A percentile compares a stretch with the other conserved stretches of the same genome.
These are phyloP conservation scores for Aspergillus incahuasiensis DNA, from an alignment of 495 filamentous ascomycete genomes.

Conservation along the genomic window DNA sequence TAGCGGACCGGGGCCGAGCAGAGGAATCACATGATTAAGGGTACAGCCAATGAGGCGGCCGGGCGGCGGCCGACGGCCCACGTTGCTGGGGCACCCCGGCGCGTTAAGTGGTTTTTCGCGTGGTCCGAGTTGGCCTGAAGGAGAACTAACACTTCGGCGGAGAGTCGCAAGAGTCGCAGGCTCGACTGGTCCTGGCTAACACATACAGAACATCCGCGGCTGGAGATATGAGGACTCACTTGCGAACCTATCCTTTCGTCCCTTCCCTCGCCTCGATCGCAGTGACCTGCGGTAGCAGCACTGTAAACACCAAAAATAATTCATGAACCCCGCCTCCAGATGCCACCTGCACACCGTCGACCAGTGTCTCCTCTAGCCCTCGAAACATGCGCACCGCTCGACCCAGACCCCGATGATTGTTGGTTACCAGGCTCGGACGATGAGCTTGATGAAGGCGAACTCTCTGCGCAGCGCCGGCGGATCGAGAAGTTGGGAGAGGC, in stretches of 20 bases:
- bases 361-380: slow-evolving; percentile 37
- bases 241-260: background rate
- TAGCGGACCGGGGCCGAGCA: too few relatives aligned
- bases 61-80: background rate
- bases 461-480: slow-evolving; percentile 48
- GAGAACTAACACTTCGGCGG: background rate
- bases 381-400: slow-evolving; percentile 44
- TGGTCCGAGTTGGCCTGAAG: background rate
- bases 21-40: background rate
- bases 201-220: background rate
- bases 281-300: slow-evolving; percentile 20
- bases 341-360: slow-evolving; percentile 30
- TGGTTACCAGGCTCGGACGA: slow-evolving; percentile 54
- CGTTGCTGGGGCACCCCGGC: slow-evolving; percentile 7
- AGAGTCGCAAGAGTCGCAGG: background rate
- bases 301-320: slow-evolving; percentile 6
- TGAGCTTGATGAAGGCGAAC: slow-evolving; percentile 45
- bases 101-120: slow-evolving; percentile 12
- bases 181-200: background rate
- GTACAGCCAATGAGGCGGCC: background rate
- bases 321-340: slow-evolving; percentile 21
- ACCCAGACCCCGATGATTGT: slow-evolving; percentile 32
- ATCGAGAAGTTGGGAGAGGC: slow-evolving; percentile 55
- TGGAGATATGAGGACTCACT: slow-evolving; percentile 27
- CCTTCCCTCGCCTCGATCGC: slow-evolving; percentile 16